These are phyloP conservation scores for Arachnomyces sp. DNA, from an alignment of 2,329 filamentous ascomycete genomes.

Conservation along the genomic window DNA sequence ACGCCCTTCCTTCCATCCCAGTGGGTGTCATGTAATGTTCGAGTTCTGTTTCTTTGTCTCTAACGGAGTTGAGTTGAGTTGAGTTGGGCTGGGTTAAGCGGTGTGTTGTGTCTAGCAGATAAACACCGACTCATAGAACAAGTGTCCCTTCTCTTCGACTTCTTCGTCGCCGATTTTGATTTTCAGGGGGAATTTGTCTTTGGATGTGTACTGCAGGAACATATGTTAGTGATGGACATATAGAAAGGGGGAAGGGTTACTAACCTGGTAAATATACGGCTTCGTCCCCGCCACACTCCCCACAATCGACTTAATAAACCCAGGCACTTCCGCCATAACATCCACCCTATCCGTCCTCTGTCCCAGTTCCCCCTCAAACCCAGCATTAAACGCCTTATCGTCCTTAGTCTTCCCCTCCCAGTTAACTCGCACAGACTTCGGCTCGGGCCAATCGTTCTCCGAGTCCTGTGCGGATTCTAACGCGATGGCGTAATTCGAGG, in stretches of 20 bases:
- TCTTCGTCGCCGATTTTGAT: conserved; percentile 77
- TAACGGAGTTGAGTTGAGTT: conserved; percentile 11
- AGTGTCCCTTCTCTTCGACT: conserved; percentile 63
- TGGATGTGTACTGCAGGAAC: conserved; percentile 56
- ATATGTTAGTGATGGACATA: neutral
- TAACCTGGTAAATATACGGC: conserved; percentile 94
- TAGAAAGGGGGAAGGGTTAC: conserved; percentile 17
- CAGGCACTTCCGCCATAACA: conserved; percentile 92
- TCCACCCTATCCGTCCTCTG: conserved; percentile 73
- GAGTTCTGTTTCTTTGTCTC: too few relatives aligned
- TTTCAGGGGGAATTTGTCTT: conserved; percentile 62
- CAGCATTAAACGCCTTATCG: conserved; percentile 61
- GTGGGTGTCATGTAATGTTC: too few relatives aligned
- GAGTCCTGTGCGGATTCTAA: conserved; percentile 60
- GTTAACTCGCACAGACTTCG: conserved; percentile 61
- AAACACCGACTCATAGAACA: conserved; percentile 93
- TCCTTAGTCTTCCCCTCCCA: conserved; percentile 76
- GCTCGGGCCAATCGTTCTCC: conserved; percentile 83
- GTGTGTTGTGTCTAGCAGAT: conserved; percentile 53
- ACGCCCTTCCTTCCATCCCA: too few relatives aligned
- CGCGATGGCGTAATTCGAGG: conserved; percentile 59
- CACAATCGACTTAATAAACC: conserved; percentile 90
- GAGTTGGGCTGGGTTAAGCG: conserved; percentile 18
- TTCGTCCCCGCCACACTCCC: conserved; percentile 81
- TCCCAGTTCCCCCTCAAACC: conserved; percentile 61